Percentiles rank a stretch among this genome's conserved stretches.
Evolutionary conservation across 768 basidiomycete species (phyloP).

Genomic region (Boletus vermiculosoides): DNA sequence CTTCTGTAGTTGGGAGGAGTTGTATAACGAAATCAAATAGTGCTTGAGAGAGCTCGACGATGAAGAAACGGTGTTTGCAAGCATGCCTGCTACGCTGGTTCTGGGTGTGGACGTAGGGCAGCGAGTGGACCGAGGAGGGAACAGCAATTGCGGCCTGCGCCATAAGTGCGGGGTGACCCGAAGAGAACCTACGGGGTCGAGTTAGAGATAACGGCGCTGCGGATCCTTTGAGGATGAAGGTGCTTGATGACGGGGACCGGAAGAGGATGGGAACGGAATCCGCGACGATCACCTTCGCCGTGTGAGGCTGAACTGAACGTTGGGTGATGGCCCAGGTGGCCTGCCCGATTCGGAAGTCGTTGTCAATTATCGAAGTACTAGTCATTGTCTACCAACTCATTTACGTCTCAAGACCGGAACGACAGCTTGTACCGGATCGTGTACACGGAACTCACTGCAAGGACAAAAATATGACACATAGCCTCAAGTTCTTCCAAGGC

Average conservation of each 20-base stretch:
- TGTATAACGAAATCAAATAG: slow-evolving; percentile 94
- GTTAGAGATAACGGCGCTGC: slow-evolving; percentile 2
- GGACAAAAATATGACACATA: background rate
- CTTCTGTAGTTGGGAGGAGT: slow-evolving; percentile 84
- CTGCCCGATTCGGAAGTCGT: slow-evolving; percentile 29
- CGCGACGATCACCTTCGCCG: slow-evolving; percentile 30
- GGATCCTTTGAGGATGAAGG: slow-evolving; percentile 3
- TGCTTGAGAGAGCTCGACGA: slow-evolving; percentile 80
- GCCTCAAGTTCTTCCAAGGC: background rate
- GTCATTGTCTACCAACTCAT: background rate
- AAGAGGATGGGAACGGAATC: slow-evolving; percentile 21
- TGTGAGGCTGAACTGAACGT: slow-evolving; percentile 18
- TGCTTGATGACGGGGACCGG: slow-evolving; percentile 12
- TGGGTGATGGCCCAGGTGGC: slow-evolving; percentile 16
- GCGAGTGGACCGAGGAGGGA: slow-evolving; percentile 21
- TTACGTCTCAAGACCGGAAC: background rate
- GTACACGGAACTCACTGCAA: background rate
- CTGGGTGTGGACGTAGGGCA: slow-evolving; percentile 35
- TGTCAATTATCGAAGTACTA: slow-evolving; percentile 7
- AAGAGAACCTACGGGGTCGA: background rate
- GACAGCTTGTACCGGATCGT: background rate
- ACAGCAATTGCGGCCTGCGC: slow-evolving; percentile 29
- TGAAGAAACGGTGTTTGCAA: slow-evolving; percentile 61
- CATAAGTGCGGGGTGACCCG: slow-evolving; percentile 17
- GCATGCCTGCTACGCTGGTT: slow-evolving; percentile 34